phyloP scores from a whole-genome alignment of 202 grass and related monocot genomes.

The Brachypodium distachyon region DNA sequence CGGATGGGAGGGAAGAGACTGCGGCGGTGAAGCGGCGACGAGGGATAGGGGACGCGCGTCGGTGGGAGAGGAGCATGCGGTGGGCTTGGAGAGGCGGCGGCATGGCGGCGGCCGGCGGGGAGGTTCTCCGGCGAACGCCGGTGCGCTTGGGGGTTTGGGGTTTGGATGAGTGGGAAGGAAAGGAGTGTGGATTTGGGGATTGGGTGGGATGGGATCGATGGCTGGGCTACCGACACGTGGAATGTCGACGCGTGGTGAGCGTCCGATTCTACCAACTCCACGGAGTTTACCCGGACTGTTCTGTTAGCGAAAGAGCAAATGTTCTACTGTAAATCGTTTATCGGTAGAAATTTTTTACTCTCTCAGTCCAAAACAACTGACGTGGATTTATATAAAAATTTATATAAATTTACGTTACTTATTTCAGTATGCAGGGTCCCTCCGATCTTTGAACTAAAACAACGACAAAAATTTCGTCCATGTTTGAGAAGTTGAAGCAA shows the following conservation, averaged over 20 bases:
- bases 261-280: neutral
- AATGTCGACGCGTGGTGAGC: neutral
- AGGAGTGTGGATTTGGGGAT: slow-evolving; percentile 19
- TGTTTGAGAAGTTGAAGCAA: no score
- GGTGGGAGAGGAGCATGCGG: slow-evolving; percentile 53
- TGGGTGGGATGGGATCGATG: neutral
- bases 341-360: no score
- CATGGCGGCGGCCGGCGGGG: slow-evolving; percentile 32
- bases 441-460: no score
- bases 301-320: neutral
- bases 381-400: no score
- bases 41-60: slow-evolving; percentile 17
- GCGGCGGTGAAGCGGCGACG: slow-evolving; percentile 30
- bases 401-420: no score
- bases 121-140: slow-evolving; percentile 22
- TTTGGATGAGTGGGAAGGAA: neutral
- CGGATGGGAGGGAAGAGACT: slow-evolving; percentile 38
- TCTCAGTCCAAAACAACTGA: no score
- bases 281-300: neutral
- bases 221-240: slow-evolving; percentile 3
- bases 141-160: slow-evolving; percentile 15
- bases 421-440: no score
- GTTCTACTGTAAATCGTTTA: neutral
- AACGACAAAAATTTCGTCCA: no score
- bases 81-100: slow-evolving; percentile 64